phyloP scores from a whole-genome alignment of 164 flowering plant species.

The Vitis rotundifolia region DNA sequence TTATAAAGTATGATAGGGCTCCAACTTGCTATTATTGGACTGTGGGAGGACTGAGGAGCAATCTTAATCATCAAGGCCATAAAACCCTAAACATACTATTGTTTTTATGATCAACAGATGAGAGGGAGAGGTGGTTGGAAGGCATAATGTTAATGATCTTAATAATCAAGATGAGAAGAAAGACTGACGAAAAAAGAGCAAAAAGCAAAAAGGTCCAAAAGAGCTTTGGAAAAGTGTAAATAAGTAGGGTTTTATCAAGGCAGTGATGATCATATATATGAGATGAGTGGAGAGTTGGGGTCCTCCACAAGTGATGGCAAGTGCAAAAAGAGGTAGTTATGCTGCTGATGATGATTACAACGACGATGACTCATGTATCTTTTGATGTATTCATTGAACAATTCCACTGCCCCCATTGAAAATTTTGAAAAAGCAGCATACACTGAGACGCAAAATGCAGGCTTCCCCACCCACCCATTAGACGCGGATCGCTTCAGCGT shows the following conservation, averaged over 20 bases:
- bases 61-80: no score
- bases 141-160: slow-evolving; percentile 18
- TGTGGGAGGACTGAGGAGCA: no score
- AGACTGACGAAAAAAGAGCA: not conserved
- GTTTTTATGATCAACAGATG: no score
- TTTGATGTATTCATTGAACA: slow-evolving; percentile 24
- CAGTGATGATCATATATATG: slow-evolving; percentile 1
- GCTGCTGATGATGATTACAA: slow-evolving; percentile 24
- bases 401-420: slow-evolving; percentile 6
- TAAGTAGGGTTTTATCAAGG: slow-evolving; percentile 17
- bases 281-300: slow-evolving; percentile 23
- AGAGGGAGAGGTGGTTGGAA: not conserved
- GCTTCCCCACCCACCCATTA: not conserved
- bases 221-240: slow-evolving; percentile 9
- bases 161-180: slow-evolving; percentile 8
- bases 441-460: not conserved
- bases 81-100: no score
- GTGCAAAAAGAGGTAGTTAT: slow-evolving; percentile 8
- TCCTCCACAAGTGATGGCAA: slow-evolving; percentile 22
- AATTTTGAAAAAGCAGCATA: not conserved
- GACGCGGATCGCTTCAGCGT: no score
- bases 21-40: no score
- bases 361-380: not conserved
- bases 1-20: no score
- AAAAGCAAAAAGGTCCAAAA: slow-evolving; percentile 20